Percentiles rank a stretch among this genome's conserved stretches.
Conservation (phyloP, 2,329 filamentous ascomycete species). For the Trichoderma brevicompactum region DNA sequence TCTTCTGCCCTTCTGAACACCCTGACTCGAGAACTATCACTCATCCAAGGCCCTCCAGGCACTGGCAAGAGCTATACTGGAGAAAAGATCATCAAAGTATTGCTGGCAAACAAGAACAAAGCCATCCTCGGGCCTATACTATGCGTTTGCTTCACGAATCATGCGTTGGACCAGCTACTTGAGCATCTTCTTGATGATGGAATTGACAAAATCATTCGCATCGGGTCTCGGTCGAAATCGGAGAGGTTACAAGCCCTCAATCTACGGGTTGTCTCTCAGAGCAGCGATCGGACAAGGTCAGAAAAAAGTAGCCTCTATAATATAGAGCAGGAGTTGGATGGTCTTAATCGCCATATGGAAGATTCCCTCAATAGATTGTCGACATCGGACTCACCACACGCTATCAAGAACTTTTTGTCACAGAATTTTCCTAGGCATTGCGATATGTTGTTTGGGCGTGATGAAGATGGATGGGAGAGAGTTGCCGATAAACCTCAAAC, state of each 20-base stretch:
- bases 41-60: constrained; percentile 73
- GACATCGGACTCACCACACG: background rate
- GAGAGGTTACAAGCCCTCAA: constrained; percentile 55
- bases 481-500: background rate
- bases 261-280: constrained; percentile 47
- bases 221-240: constrained; percentile 63
- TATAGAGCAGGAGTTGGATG: background rate
- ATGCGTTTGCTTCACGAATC: constrained; percentile 56
- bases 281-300: constrained; percentile 43
- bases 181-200: constrained; percentile 58
- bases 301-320: constrained; percentile 36
- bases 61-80: constrained; percentile 70
- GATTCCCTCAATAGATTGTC: background rate
- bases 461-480: constrained; percentile 18
- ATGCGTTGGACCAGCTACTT: constrained; percentile 40
- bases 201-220: constrained; percentile 57
- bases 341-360: background rate
- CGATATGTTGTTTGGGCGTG: background rate
- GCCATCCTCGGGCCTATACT: constrained; percentile 55
- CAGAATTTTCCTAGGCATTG: background rate
- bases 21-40: constrained; percentile 56
- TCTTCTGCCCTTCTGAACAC: constrained; percentile 57
- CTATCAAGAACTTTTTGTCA: background rate
- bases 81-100: constrained; percentile 59
- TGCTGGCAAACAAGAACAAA: constrained; percentile 50